phyloP scores from a whole-genome alignment of 2,329 filamentous ascomycete genomes.

The Pestalotiopsis sp. region DNA sequence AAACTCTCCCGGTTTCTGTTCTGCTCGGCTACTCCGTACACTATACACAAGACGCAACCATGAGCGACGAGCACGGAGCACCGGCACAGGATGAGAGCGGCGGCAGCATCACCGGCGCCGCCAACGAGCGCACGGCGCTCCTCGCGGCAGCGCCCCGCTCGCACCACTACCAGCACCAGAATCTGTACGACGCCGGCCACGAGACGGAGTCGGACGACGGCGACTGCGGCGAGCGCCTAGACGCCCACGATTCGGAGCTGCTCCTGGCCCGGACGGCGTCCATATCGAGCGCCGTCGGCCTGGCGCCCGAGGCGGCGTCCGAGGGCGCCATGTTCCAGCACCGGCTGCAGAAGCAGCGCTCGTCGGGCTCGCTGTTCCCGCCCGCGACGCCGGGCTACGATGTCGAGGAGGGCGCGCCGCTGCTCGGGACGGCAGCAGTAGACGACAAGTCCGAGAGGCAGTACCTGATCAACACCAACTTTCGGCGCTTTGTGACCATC shows the following conservation, averaged over 20 bases:
- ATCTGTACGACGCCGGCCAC: neutral
- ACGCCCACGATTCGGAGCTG: slow-evolving; percentile 37
- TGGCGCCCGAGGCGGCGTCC: slow-evolving; percentile 44
- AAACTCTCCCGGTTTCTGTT: neutral
- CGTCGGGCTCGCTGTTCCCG: neutral
- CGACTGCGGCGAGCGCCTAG: slow-evolving; percentile 17
- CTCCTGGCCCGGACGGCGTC: slow-evolving; percentile 43
- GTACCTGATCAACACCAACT: slow-evolving; percentile 50
- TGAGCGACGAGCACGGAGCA: neutral
- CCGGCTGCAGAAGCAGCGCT: slow-evolving; percentile 20
- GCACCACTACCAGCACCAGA: neutral
- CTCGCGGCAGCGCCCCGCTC: neutral
- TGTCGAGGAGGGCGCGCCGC: slow-evolving; percentile 6
- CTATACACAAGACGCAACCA: neutral
- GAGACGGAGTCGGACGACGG: neutral
- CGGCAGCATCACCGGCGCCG: neutral
- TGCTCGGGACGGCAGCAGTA: neutral
- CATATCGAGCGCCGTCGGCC: slow-evolving; percentile 35
- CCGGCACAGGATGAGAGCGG: neutral
- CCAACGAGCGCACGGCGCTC: neutral
- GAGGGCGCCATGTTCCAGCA: slow-evolving; percentile 43
- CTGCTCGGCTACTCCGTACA: neutral
- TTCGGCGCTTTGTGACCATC: slow-evolving; percentile 62
- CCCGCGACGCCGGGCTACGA: slow-evolving; percentile 1
- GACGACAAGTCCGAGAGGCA: slow-evolving; percentile 17